Base-by-base conservation (phyloP, 2,329 filamentous ascomycete genomes). In the Leptographium flavum region DNA sequence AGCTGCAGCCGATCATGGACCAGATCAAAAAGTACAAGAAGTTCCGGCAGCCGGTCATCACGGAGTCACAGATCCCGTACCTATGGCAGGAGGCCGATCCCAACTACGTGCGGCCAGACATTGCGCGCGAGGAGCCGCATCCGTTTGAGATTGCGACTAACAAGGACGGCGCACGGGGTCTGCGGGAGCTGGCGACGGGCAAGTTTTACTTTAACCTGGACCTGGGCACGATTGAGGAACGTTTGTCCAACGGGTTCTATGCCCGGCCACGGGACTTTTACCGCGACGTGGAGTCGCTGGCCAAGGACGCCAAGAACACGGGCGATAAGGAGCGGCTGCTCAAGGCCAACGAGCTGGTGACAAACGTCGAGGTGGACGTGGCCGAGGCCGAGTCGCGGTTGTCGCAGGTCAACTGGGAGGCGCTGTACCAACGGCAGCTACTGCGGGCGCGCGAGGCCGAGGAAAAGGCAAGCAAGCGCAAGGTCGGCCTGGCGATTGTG, bases 131-230 rank as follows among this genome's bases (percentile, higher is more conserved):
- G 39, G 69, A 71, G 11, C 67, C 71, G 45, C 76, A 87, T 38
- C 88, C 87, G 1, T 96, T 77, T 57, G 84, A 88, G 56, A 79
- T 87, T 48, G 77, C 77, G 33, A 79, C 77, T 54, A 90, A 98
- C 59, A 79, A 80, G 50, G 76, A 92, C 51, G 88, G 83, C 9
- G 77, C 83, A 11, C 71, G 77, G 35, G 87, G 88, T 15, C 67
- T 98, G 38, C 70, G 78, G 33, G 84, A 96, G 52, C 79, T 76
- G 5, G 72, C 73, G 2, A 85, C 79, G 2, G 79, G 79, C 47
- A 94, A 92, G 60, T 92, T 88, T 60, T 96, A 81, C 61, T 96
- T 95, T 68, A 98, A 98, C 54, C 69, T 98, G 39, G 88, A 96
- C 57, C 84, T 90, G 11, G 82, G 82, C 4, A 90, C 83, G 1